phyloP scores from a whole-genome alignment of 768 basidiomycete species.

The Boletus pseudopeckii region DNA sequence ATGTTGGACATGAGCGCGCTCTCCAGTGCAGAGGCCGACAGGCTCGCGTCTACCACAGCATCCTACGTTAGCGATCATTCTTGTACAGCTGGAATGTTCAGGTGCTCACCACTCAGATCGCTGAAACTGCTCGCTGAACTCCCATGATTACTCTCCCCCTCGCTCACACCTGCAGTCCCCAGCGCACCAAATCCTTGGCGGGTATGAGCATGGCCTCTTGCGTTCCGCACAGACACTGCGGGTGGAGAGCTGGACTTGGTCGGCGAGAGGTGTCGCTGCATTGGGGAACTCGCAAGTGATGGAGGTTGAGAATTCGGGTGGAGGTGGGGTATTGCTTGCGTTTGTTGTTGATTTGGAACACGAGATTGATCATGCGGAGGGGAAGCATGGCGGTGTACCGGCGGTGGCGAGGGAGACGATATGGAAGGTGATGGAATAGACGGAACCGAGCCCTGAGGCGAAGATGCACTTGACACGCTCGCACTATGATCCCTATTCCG shows the following conservation, averaged over 20 bases:
- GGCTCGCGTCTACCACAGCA: slow-evolving; percentile 52
- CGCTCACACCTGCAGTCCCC: slow-evolving; percentile 42
- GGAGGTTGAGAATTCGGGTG: slow-evolving; percentile 15
- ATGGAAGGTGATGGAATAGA: slow-evolving; percentile 74
- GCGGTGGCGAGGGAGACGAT: slow-evolving; percentile 43
- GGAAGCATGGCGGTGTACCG: slow-evolving; percentile 25
- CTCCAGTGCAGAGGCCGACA: slow-evolving; percentile 77
- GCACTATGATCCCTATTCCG: slow-evolving; percentile 60
- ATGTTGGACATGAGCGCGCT: slow-evolving; percentile 79
- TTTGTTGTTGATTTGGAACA: slow-evolving; percentile 2
- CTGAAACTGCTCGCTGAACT: slow-evolving; percentile 83
- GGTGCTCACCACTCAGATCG: slow-evolving; percentile 71
- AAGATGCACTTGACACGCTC: slow-evolving; percentile 70
- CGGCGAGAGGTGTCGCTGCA: slow-evolving; percentile 48
- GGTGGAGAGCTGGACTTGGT: slow-evolving; percentile 64
- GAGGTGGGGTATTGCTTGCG: slow-evolving; percentile 9
- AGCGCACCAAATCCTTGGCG: slow-evolving; percentile 43
- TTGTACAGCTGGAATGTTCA: background rate
- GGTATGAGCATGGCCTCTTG: slow-evolving; percentile 47
- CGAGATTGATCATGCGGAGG: slow-evolving; percentile 23
- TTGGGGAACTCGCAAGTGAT: slow-evolving; percentile 31
- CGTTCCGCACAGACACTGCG: slow-evolving; percentile 52
- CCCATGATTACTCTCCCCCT: slow-evolving; percentile 60
- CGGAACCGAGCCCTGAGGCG: slow-evolving; percentile 75
- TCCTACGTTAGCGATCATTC: background rate